Base-by-base conservation (phyloP, 352 stramenopile genomes). In the Discostella stelligera region DNA sequence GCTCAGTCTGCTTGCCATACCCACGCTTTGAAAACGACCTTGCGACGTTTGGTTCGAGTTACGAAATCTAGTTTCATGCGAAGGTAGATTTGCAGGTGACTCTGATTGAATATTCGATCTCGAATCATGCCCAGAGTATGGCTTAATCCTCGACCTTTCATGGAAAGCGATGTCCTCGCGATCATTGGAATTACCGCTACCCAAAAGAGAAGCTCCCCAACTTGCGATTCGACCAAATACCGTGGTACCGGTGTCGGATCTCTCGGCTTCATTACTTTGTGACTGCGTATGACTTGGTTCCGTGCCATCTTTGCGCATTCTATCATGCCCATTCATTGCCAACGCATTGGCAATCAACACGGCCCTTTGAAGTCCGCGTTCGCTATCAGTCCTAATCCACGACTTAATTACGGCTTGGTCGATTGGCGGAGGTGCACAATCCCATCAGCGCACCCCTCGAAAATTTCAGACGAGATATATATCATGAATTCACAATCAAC, bases 391-490 rank as follows among this genome's bases (percentile, higher is more conserved):
- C 10, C 70, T 73, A 9, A 76, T 70, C 74, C 74, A 82, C 18
- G 66, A 52, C 62, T 74, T 82, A 14, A 82, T 82, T 3, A 82
- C 67, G 27, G 66, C 74, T 82, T 18, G 32, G 60, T 58, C 16
- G 50, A 5, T 32, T 32, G 27, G 9, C n/a, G 14, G 23, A 23
- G 53, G 13, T 23, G 25, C 39, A 46, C 3, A 16, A 61, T 61
- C 39, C 37, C 9, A 61, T 61, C 53, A 61, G 23, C 27, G 32
- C 3, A 61, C 25, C 53, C n/a, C n/a, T n/a, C n/a, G n/a, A 11
- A 7, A 58, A 30, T 8, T 67, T 49, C 39, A 55, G 41, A 41
- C 49, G 61, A 10, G 30, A 55, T 37, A 44, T 30, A 37, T 54
- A 14, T 32, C 41, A 66, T 65, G 0, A 32, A 30, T 44, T 14